Percentiles rank a stretch among this genome's conserved stretches.
Evolutionary conservation across 495 filamentous ascomycete species (phyloP).

Genomic region (Aspergillus carlsbadensis): DNA sequence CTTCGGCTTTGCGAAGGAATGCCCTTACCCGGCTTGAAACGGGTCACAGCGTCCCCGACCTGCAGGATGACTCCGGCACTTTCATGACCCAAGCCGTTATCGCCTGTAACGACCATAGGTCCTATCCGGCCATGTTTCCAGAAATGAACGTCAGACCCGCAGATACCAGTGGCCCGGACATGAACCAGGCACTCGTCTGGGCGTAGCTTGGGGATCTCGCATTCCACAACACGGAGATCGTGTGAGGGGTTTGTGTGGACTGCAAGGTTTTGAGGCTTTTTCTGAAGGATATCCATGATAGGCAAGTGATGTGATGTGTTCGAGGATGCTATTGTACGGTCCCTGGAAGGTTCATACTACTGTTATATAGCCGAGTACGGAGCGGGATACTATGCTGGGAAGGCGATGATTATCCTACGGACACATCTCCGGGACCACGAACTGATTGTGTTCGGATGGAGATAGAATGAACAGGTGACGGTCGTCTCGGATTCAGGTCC

Average conservation of each 20-base stretch:
- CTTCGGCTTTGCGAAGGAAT: neutral
- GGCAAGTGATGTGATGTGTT: neutral
- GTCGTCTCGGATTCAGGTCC: neutral
- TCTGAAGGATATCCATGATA: conserved; percentile 18
- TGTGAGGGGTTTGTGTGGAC: conserved; percentile 22
- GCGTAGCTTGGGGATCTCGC: conserved; percentile 12
- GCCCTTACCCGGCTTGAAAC: conserved; percentile 23
- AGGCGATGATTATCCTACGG: neutral
- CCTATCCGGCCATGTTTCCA: conserved; percentile 73
- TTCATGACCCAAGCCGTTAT: conserved; percentile 68
- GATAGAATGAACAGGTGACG: neutral
- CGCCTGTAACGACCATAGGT: conserved; percentile 59
- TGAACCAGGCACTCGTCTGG: conserved; percentile 42
- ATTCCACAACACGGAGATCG: conserved; percentile 21
- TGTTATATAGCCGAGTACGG: neutral
- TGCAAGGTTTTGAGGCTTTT: conserved; percentile 18
- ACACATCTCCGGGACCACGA: neutral
- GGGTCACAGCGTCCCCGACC: conserved; percentile 42
- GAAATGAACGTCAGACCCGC: conserved; percentile 65
- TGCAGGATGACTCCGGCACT: conserved; percentile 63
- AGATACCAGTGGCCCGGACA: conserved; percentile 42
- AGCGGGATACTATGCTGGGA: neutral
- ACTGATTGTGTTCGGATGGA: neutral
- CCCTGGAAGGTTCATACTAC: neutral
- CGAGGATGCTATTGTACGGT: neutral